Percentiles rank a stretch among this genome's conserved stretches.
These are phyloP conservation scores for Hypoxylon sp. DNA, from an alignment of 2,329 filamentous ascomycete genomes.

Conservation along the genomic window DNA sequence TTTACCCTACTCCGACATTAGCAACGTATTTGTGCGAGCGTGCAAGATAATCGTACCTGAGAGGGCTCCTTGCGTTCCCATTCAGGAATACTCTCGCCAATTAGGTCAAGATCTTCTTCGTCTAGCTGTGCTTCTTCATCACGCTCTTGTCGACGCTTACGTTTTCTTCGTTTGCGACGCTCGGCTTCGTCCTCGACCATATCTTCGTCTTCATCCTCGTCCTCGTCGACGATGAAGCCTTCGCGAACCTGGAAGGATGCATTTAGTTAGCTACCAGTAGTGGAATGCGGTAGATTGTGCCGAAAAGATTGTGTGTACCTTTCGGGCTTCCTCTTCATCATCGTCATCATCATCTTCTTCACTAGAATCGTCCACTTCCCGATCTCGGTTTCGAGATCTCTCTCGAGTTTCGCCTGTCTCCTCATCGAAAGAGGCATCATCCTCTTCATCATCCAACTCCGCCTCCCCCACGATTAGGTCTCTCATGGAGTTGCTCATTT, in stretches of 20 bases:
- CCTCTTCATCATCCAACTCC: constrained; percentile 84
- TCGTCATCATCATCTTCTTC: constrained; percentile 94
- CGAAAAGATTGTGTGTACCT: constrained; percentile 60
- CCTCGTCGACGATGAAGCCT: constrained; percentile 96
- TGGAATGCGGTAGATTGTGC: too few species aligned
- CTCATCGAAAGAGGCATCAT: constrained; percentile 84
- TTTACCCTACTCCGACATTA: constrained; percentile 69
- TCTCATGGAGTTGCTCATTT: constrained; percentile 71
- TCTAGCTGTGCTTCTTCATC: constrained; percentile 90
- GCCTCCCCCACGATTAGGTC: constrained; percentile 87
- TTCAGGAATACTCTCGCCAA: constrained; percentile 81
- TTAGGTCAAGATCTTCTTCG: constrained; percentile 94
- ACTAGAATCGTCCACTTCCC: constrained; percentile 79
- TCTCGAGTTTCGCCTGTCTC: constrained; percentile 69
- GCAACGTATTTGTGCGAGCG: background rate
- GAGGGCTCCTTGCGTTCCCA: constrained; percentile 71
- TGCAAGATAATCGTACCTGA: constrained; percentile 66
- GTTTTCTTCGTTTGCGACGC: constrained; percentile 75
- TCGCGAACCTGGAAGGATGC: constrained; percentile 73
- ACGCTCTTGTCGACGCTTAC: constrained; percentile 75
- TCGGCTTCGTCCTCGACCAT: constrained; percentile 68
- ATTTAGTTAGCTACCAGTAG: constrained; percentile 36
- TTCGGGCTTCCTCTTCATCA: constrained; percentile 83
- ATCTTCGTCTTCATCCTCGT: constrained; percentile 78
- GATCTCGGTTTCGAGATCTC: constrained; percentile 54